Conservation (phyloP, 139 green algal species). For the Picochlorum sp. region DNA sequence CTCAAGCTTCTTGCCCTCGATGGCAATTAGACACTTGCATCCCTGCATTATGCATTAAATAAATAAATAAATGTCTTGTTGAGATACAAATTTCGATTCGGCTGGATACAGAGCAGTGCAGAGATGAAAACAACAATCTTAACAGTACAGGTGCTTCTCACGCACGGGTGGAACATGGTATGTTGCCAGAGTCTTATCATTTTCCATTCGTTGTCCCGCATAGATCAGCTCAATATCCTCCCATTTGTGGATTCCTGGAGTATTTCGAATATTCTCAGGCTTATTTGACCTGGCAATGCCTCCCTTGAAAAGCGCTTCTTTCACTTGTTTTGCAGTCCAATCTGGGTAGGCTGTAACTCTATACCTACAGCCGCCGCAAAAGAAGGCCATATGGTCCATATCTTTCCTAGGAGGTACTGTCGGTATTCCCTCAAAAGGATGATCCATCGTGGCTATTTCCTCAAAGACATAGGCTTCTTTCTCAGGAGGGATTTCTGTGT, state of each 20-base stretch:
- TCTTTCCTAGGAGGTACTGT: conserved; percentile 84
- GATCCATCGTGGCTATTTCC: conserved; percentile 87
- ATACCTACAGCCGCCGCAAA: conserved; percentile 83
- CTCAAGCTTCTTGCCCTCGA: conserved; percentile 72
- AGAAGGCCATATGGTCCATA: conserved; percentile 76
- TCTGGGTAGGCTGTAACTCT: conserved; percentile 59
- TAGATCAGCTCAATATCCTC: conserved; percentile 76
- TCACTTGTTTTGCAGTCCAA: conserved; percentile 67
- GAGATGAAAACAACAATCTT: not conserved
- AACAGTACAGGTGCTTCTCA: not conserved
- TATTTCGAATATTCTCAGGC: conserved; percentile 45
- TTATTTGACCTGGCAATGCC: conserved; percentile 79
- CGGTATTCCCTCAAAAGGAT: conserved; percentile 82
- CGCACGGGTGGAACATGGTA: conserved; percentile 78
- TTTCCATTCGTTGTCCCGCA: conserved; percentile 61
- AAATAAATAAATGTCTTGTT: not conserved
- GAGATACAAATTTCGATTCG: not conserved
- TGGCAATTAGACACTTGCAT: conserved; percentile 77
- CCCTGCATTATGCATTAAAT: conserved; percentile 37
- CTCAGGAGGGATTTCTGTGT: conserved; percentile 69
- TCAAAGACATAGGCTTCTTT: conserved; percentile 92
- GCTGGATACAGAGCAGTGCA: not conserved
- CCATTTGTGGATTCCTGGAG: conserved; percentile 60
- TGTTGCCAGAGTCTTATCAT: conserved; percentile 45
- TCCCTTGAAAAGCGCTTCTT: conserved; percentile 69